Evolutionary conservation across 2,329 filamentous ascomycete genomes (phyloP), one percentile per base, ranked within the genome.

Genomic region (Cladosporium cucumerinum): DNA sequence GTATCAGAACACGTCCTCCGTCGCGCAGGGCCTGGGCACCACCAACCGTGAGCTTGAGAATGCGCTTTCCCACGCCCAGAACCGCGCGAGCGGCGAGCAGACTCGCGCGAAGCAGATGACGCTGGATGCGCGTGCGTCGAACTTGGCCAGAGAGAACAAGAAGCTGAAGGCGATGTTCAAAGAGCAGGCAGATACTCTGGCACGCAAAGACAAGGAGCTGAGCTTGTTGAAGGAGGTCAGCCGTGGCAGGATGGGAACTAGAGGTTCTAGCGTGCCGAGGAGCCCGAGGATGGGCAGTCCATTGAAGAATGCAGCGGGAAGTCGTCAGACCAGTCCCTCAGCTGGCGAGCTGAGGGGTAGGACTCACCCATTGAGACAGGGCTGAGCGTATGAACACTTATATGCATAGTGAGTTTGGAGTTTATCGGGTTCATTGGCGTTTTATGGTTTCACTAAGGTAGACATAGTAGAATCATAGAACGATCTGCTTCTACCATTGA

Each of bases 1-100:
- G 11, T 91, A 90, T 70, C 87, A 89, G 69, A 79, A 83, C 25
- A 82, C 84, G 0, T 86, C 85, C 10, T 80, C 81, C 34, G 74
- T 78, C 1, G 82, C 81, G 2, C 77, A 78, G 16, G 78, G 79
- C 18, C 75, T 86, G 2, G 75, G 77, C 23, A 71, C 76, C 1
- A 82, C 86, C 69, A 84, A 84, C 68, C 74, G 74, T 21, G 76
- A 79, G 8, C 78, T 88, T 2, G 78, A 79, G 61, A 72, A 71
- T 11, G 75, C 78, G 28, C 66, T 76, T 14, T 69, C 57, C 0
- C 58, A 63, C 2, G 69, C 73, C 3, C 62, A 71, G n/a, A 66
- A 67, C n/a, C 67, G 61, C 28, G 76, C 74, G 0, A 67, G 63
- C 7, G 72, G 74, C 23, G 72, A 75, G 58, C 70, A 70, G 5